These are phyloP conservation scores for Thielaviopsis ethacetica DNA, from an alignment of 2,329 filamentous ascomycete genomes.

Conservation along the genomic window DNA sequence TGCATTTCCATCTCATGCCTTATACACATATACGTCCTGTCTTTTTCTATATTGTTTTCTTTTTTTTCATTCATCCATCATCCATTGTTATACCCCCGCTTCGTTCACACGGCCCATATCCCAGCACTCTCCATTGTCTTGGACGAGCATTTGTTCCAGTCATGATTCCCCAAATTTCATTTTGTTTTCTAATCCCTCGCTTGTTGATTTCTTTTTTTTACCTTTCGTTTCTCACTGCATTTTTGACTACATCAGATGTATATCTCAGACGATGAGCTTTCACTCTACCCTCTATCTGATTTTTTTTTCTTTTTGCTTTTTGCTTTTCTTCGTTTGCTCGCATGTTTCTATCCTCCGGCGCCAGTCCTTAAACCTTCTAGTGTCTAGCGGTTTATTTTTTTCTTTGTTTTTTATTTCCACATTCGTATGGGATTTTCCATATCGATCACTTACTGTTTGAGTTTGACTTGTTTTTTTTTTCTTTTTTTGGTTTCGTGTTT, in stretches of 20 bases:
- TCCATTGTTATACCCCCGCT: slow-evolving; percentile 5
- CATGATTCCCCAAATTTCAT: not conserved
- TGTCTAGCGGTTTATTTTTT: too few relatives aligned
- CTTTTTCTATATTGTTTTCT: slow-evolving; percentile 8
- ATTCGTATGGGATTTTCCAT: too few relatives aligned
- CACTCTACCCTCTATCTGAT: too few relatives aligned
- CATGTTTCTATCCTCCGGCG: not conserved
- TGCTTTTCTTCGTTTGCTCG: not conserved
- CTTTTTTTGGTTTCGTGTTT: too few relatives aligned
- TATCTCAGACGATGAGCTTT: too few relatives aligned
- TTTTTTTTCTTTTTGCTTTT: not conserved
- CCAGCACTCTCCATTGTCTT: not conserved
- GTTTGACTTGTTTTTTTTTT: too few relatives aligned
- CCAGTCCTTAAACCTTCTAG: too few relatives aligned
- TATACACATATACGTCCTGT: not conserved
- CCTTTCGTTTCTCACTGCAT: too few relatives aligned
- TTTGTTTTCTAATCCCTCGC: not conserved
- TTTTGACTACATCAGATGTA: too few relatives aligned
- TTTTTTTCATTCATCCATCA: slow-evolving; percentile 5
- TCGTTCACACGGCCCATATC: not conserved
- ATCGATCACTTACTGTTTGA: too few relatives aligned
- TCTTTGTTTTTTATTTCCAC: too few relatives aligned
- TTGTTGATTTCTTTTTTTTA: not conserved
- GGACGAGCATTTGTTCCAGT: not conserved
- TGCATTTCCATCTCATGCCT: not conserved